Evolutionary conservation across 164 flowering plant species (phyloP), one percentile per base, ranked within the genome.

Genomic region (Buxus sempervirens): DNA sequence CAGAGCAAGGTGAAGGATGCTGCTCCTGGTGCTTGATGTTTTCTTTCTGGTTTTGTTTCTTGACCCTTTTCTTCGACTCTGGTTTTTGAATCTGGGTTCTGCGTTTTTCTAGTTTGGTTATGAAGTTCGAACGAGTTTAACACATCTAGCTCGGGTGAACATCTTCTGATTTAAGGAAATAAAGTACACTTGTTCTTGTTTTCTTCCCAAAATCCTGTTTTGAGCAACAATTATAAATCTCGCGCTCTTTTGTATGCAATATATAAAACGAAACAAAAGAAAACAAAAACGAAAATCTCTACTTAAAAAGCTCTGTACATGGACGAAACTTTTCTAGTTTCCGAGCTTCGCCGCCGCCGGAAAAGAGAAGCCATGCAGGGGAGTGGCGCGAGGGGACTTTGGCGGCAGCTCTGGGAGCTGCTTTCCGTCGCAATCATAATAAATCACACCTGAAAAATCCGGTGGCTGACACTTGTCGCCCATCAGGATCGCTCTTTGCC

Each of bases 1-100:
- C 93, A 88, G 55, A 73, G 86, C 62, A 90, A 77, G 76, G 89
- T 81, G 15, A 92, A 90, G 79, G 96, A 92, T 73, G 96, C 92
- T 0, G 97, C 97, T 72, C 97, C 96, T 2, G 88, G 96, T 4
- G 97, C 97, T 38, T 92, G 84, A 85, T 26, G 51, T 45, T 45
- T 45, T 45, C 51, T 45, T 10, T 45, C 51, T 15, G 5, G 10
- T 45, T 45, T 4, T 45, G 1, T 4, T 45, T 45, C 1, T 10
- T 45, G 16, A 5, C 12, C 1, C 13, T 45, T 4, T 45, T 1
- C 12, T 45, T 45, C 51, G 5, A 10, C 9, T 45, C 7, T 32
- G 3, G 38, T 32, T 32, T 32, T 32, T 32, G 38, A 32, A 32
- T 32, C 3, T 32, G 38, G 38, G 3, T 3, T 32, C 7, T 32